These are phyloP conservation scores for Lactarius quietus DNA, from an alignment of 768 basidiomycete genomes.

Conservation along the genomic window DNA sequence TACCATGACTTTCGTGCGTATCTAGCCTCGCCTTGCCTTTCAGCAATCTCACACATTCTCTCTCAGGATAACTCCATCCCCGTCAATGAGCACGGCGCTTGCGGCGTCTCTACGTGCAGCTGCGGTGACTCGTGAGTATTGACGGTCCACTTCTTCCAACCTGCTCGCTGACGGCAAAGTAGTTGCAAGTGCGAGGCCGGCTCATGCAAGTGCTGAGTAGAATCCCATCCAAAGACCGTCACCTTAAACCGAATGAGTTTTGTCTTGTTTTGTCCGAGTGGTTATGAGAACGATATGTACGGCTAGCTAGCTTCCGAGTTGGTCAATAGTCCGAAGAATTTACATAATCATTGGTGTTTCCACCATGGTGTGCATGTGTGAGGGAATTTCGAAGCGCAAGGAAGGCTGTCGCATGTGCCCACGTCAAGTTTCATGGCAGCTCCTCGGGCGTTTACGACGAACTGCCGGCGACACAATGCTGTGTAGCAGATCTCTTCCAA, in stretches of 20 bases:
- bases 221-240: background rate
- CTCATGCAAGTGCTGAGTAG: constrained; percentile 10
- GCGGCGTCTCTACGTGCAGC: background rate
- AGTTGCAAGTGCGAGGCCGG: constrained; percentile 4
- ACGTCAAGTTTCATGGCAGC: too few species aligned
- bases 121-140: constrained; percentile 1
- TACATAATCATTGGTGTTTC: too few species aligned
- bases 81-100: background rate
- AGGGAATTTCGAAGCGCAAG: too few species aligned
- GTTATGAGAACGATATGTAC: background rate
- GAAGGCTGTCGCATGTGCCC: too few species aligned
- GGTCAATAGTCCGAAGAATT: too few species aligned
- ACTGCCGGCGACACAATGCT: too few species aligned
- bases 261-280: background rate
- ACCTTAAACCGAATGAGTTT: background rate
- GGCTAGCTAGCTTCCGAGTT: background rate
- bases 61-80: background rate
- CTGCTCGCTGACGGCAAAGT: background rate
- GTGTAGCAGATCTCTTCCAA: too few species aligned
- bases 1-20: background rate
- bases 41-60: background rate
- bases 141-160: background rate
- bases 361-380: too few species aligned
- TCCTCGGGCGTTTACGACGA: too few species aligned
- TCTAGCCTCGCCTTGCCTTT: background rate